phyloP scores from a whole-genome alignment of 2,329 filamentous ascomycete species.

The Trichoderma aggressivum region DNA sequence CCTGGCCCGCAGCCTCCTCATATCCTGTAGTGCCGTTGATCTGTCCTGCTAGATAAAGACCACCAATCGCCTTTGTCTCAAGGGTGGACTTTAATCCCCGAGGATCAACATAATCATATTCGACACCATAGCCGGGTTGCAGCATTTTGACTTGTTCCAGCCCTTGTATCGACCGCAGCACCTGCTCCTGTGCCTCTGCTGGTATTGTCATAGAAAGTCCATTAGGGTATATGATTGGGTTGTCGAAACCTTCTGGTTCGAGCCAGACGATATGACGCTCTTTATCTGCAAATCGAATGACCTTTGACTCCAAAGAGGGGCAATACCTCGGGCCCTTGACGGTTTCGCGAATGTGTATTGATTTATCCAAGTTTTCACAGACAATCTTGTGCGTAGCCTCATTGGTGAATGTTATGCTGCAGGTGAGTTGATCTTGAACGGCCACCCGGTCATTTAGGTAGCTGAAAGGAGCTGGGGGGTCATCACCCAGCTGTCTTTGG shows the following conservation, averaged over 20 bases:
- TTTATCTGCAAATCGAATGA: conserved; percentile 82
- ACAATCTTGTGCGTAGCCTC: conserved; percentile 77
- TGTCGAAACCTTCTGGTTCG: conserved; percentile 92
- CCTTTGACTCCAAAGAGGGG: conserved; percentile 90
- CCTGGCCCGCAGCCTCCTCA: conserved; percentile 93
- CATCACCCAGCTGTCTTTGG: conserved; percentile 73
- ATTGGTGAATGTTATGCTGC: conserved; percentile 86
- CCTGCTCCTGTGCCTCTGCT: conserved; percentile 76
- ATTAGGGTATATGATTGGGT: conserved; percentile 89
- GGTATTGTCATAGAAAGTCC: conserved; percentile 97
- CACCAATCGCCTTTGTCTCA: conserved; percentile 87
- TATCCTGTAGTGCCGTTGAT: conserved; percentile 99
- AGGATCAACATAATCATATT: conserved; percentile 98
- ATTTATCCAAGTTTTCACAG: conserved; percentile 86
- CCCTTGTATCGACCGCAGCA: conserved; percentile 83
- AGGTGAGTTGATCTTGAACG: conserved; percentile 79
- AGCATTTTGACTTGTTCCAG: conserved; percentile 88
- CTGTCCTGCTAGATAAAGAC: conserved; percentile 89
- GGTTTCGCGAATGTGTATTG: conserved; percentile 91
- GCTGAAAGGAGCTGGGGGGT: conserved; percentile 85
- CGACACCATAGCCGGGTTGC: conserved; percentile 92
- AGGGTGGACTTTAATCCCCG: conserved; percentile 82
- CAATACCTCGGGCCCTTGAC: conserved; percentile 94
- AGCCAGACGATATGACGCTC: conserved; percentile 88
- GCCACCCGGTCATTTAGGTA: conserved; percentile 78